Evolutionary conservation across 495 filamentous ascomycete genomes (phyloP), one percentile per base, ranked within the genome.

Genomic region (Aspergillus sclerotiicarbonarius): DNA sequence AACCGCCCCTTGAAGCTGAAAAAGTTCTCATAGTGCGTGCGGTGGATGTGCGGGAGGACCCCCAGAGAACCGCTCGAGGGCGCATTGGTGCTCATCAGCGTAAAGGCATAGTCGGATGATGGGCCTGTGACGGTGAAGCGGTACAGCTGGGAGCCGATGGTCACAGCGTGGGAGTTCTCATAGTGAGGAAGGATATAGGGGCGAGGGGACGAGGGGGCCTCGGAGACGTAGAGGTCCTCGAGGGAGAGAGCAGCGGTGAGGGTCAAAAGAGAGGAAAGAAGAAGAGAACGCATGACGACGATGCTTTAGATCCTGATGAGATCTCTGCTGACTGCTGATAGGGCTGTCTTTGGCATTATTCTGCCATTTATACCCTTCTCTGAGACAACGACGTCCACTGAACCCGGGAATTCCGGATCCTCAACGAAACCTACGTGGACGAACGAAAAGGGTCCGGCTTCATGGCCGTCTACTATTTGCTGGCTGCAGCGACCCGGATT

Each of bases 11-110:
- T 76, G 58, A 70, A 61, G 48, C 70, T 62, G 71, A 71, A 77
- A 54, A 79, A 77, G 63, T 74, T 76, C 64, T 77, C 76, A 53
- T 77, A 76, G 44, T 77, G 74, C 37, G 48, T 57, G 33, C 66
- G 59, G 54, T 79, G 76, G 19, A 74, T 67, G 57, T 79, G 75
- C 0, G 76, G 75, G 12, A 75, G 60, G n/a, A 79, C 69, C 31
- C 76, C 74, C 2, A 75, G 58, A 1, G 54, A 43, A n/a, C 52
- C 53, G 19, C 63, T 64, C 5, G 50, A 53, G 1, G 71, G 71
- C 8, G 73, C 67, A 61, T 76, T 75, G 52, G 75, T 76, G 67
- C 66, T 66, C 57, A 77, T 70, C 53, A 80, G 58, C 29, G 67
- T 71, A 54, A 79, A 77, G 9, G 73, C 73, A 62, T 71, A 58